Base-by-base conservation (phyloP, 2,329 filamentous ascomycete species). In the Cordyceps farinosa region DNA sequence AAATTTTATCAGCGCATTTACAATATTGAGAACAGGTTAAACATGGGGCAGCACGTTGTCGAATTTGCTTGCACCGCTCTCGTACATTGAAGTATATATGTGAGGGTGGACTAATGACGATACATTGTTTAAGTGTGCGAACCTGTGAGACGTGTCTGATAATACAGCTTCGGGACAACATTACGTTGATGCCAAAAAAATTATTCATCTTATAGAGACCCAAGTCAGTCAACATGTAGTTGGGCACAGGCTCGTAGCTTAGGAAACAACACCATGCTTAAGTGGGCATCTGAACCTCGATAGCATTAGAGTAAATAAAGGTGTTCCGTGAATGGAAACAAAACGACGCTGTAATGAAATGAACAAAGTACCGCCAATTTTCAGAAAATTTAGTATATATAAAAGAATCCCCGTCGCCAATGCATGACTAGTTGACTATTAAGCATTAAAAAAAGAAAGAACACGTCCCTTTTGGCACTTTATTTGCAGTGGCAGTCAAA, bases 401-500 rank as follows among this genome's bases (percentile, higher is more conserved):
- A 48, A 30, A 45, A n/a, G 34, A 32, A 53, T 29, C 13, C n/a
- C 42, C 29, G 56, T 56, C 44, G 45, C 52, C 60, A 51, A 56
- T 55, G 44, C 52, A 51, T 56, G 34, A 34, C 36, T 42, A 32
- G 7, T 44, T 56, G 34, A 34, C 36, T 42, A 32, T 5, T 44
- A 38, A 45, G 32, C 50, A 54, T 61, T 4, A 59, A 50, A 50
- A 45, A 30, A 1, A 34, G 11, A 50, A 45, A 30, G 3, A 34
- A 7, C 9, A 13, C 32, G 48, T 47, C 11, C n/a, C 40, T 34
- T 8, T 17, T 7, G 29, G 6, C 17, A 45, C 53, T 57, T 69
- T 71, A 73, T 57, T 65, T 59, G 70, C 74, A 76, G 69, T 70
- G 67, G 69, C 73, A 76, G 69, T 72, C 64, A 67, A 75, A 76